Percentiles rank a stretch among this genome's conserved stretches.
phyloP scores from a whole-genome alignment of 108 stramenopile species.

The Cylindrotheca closterium region DNA sequence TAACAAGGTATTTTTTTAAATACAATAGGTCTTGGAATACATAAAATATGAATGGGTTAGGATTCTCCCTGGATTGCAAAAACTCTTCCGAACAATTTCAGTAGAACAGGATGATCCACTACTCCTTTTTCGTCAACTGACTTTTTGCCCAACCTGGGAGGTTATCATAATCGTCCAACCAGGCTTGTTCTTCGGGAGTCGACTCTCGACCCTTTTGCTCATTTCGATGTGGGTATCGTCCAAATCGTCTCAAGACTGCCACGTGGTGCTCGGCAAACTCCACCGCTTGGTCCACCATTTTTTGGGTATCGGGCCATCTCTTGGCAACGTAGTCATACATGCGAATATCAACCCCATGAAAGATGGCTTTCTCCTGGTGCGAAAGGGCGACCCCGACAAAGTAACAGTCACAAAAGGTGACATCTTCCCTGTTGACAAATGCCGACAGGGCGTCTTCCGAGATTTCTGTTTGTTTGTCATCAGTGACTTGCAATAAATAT shows the following conservation, averaged over 20 bases:
- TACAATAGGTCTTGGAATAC: too few relatives aligned
- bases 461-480: neutral
- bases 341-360: slow-evolving; percentile 24
- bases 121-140: slow-evolving; percentile 11
- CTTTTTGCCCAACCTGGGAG: slow-evolving; percentile 56
- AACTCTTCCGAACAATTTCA: too few relatives aligned
- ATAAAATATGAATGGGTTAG: too few relatives aligned
- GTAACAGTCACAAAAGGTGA: slow-evolving; percentile 7
- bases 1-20: too few relatives aligned
- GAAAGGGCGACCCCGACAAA: slow-evolving; percentile 47
- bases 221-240: slow-evolving; percentile 76
- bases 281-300: neutral
- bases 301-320: neutral
- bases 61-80: too few relatives aligned
- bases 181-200: slow-evolving; percentile 57
- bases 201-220: slow-evolving; percentile 32
- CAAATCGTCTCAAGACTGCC: slow-evolving; percentile 62
- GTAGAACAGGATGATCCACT: too few relatives aligned
- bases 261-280: slow-evolving; percentile 33
- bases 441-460: slow-evolving; percentile 1
- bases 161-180: slow-evolving; percentile 44
- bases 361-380: slow-evolving; percentile 49
- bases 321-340: slow-evolving; percentile 7
- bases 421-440: neutral
- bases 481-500: slow-evolving; percentile 10